These are phyloP conservation scores for Apostasia shenzhenica DNA, from an alignment of 106 monocot species.

Conservation along the genomic window DNA sequence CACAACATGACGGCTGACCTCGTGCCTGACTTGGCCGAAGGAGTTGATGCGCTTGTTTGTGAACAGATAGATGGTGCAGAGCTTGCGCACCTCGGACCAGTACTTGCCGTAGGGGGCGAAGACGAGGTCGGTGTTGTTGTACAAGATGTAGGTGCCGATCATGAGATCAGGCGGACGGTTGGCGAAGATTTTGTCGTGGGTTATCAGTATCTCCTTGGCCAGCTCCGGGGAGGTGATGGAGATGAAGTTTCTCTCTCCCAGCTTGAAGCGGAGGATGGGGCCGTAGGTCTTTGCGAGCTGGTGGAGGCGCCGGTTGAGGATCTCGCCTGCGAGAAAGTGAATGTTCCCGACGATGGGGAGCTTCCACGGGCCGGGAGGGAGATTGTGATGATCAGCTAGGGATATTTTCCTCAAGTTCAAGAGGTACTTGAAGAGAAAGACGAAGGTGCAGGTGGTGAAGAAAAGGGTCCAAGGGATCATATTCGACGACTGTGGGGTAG, in stretches of 20 bases:
- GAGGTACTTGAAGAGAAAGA: too few species aligned
- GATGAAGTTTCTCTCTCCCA: slow-evolving; percentile 2
- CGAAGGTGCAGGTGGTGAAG: too few species aligned
- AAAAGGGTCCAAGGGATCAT: too few species aligned
- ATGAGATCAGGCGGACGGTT: neutral
- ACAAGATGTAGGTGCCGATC: neutral
- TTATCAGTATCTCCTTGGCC: neutral
- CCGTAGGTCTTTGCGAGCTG: neutral
- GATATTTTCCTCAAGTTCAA: too few species aligned
- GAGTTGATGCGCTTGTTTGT: neutral
- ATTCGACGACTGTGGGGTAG: too few species aligned
- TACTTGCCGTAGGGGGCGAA: slow-evolving; percentile 5
- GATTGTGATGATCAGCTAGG: neutral
- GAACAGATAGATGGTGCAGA: neutral
- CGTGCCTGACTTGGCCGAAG: neutral
- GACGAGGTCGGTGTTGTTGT: neutral
- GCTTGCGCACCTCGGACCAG: slow-evolving; percentile 3
- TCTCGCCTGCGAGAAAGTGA: neutral
- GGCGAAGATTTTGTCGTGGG: slow-evolving; percentile 6
- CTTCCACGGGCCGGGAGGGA: slow-evolving; percentile 8
- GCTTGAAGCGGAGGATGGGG: neutral
- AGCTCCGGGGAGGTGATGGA: slow-evolving; percentile 9
- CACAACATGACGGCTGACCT: neutral
- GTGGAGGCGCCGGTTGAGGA: neutral
- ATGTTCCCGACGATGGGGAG: slow-evolving; percentile 10